Conservation (phyloP, 2,329 filamentous ascomycete genomes). For the Sclerotinia minor region DNA sequence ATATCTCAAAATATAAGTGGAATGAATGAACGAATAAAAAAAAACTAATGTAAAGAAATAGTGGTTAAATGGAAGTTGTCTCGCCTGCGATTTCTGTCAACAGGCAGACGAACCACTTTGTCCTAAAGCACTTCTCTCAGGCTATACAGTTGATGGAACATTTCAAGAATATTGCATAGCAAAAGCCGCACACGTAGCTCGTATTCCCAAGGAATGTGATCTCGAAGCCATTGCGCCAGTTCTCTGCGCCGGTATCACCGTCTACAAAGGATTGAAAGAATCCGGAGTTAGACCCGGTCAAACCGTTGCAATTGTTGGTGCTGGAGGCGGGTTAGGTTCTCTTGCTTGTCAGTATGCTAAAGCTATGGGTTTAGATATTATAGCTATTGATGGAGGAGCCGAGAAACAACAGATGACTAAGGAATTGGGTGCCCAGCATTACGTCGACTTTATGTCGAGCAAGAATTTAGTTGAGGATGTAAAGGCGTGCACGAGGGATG, state of each 20-base stretch:
- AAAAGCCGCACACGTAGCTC: conserved; percentile 81
- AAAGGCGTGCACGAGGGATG: conserved; percentile 75
- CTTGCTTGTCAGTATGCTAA: conserved; percentile 84
- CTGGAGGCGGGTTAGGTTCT: conserved; percentile 78
- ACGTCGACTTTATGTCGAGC: conserved; percentile 76
- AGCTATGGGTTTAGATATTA: conserved; percentile 80
- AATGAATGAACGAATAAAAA: neutral
- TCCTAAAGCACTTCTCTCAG: conserved; percentile 70
- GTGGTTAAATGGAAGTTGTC: conserved; percentile 88
- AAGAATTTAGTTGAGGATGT: conserved; percentile 83
- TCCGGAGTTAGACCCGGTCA: conserved; percentile 73
- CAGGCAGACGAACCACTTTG: conserved; percentile 82
- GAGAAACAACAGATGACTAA: conserved; percentile 75
- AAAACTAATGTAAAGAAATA: conserved; percentile 26
- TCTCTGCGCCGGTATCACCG: conserved; percentile 82
- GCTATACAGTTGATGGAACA: conserved; percentile 88
- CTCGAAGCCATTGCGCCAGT: conserved; percentile 79
- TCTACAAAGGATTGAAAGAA: conserved; percentile 91
- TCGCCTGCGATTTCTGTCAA: conserved; percentile 81
- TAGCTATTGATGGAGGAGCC: conserved; percentile 80
- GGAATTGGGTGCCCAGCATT: conserved; percentile 68
- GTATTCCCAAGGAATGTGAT: conserved; percentile 73
- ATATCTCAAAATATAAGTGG: too few species aligned
- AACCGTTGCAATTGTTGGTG: conserved; percentile 80
- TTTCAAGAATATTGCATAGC: conserved; percentile 93